Conservation (phyloP, 768 basidiomycete species). For the Tylopilus rubrobrunneus region DNA sequence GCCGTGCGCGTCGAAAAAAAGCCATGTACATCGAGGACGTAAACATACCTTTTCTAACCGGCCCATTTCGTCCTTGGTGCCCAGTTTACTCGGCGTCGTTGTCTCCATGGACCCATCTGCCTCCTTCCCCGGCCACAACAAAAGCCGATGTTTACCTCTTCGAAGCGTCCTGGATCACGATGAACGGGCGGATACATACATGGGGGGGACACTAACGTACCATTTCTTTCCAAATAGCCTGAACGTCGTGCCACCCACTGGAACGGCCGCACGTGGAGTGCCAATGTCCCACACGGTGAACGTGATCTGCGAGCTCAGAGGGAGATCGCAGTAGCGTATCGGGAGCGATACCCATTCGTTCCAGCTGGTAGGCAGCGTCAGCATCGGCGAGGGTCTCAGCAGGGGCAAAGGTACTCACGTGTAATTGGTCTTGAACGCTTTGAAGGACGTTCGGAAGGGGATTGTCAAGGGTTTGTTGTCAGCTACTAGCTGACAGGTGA, state of each 20-base stretch:
- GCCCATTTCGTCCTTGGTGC: conserved; percentile 87
- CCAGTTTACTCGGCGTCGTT: conserved; percentile 84
- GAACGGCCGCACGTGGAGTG: conserved; percentile 70
- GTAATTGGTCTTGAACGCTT: conserved; percentile 82
- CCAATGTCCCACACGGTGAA: conserved; percentile 97
- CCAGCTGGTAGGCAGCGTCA: conserved; percentile 53
- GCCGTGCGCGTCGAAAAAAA: neutral
- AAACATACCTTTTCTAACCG: conserved; percentile 77
- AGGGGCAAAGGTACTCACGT: conserved; percentile 43
- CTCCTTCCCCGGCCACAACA: conserved; percentile 77
- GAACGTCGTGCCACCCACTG: conserved; percentile 91
- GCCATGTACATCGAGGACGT: neutral
- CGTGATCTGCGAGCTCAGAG: conserved; percentile 80
- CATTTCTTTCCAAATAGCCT: conserved; percentile 91
- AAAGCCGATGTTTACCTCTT: conserved; percentile 85
- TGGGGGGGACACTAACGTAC: conserved; percentile 37
- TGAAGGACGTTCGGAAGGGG: conserved; percentile 88
- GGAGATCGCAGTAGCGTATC: conserved; percentile 91
- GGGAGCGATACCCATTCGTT: conserved; percentile 94
- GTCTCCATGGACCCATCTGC: conserved; percentile 84
- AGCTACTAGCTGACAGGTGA: conserved; percentile 87
- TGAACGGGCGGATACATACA: neutral
- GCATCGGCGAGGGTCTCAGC: neutral
- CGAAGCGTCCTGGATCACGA: conserved; percentile 64
- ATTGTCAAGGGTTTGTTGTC: conserved; percentile 93